Percentiles rank a stretch among this genome's conserved stretches.
Evolutionary conservation across 1,284 basidiomycete species (phyloP).

Genomic region (Apiotrichum laibachii): DNA sequence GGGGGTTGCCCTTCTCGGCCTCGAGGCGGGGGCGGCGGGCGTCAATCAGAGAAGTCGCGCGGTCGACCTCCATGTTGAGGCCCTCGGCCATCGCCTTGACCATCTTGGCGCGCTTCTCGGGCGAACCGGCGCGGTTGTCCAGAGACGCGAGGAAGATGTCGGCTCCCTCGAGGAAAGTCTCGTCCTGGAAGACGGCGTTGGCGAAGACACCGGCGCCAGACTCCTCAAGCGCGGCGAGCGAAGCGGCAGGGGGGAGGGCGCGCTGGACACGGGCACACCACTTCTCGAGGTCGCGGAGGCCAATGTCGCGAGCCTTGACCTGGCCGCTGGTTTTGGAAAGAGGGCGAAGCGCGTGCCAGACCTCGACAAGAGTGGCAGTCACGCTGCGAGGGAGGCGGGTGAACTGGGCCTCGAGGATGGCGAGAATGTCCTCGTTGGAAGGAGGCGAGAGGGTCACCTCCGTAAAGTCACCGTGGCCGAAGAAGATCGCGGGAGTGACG

Average conservation of each 20-base stretch:
- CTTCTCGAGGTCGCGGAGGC: slow-evolving; percentile 82
- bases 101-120: slow-evolving; percentile 38
- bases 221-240: slow-evolving; percentile 30
- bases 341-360: slow-evolving; percentile 45
- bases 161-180: slow-evolving; percentile 82
- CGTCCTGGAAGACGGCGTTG: slow-evolving; percentile 80
- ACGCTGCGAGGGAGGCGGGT: slow-evolving; percentile 59
- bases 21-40: slow-evolving; percentile 68
- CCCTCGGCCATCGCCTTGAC: slow-evolving; percentile 59
- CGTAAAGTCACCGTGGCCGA: slow-evolving; percentile 74
- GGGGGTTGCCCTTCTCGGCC: slow-evolving; percentile 58
- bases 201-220: slow-evolving; percentile 58
- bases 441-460: slow-evolving; percentile 68
- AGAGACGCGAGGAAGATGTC: slow-evolving; percentile 84
- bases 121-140: slow-evolving; percentile 56
- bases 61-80: slow-evolving; percentile 65
- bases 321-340: slow-evolving; percentile 47
- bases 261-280: slow-evolving; percentile 74
- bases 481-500: slow-evolving; percentile 60
- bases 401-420: slow-evolving; percentile 68
- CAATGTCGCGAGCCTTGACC: slow-evolving; percentile 56
- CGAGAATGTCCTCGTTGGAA: slow-evolving; percentile 62
- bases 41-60: slow-evolving; percentile 58
- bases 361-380: slow-evolving; percentile 34
- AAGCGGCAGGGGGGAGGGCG: slow-evolving; percentile 56